These are phyloP conservation scores for Allium cepa DNA, from an alignment of 106 monocot genomes.

Conservation along the genomic window DNA sequence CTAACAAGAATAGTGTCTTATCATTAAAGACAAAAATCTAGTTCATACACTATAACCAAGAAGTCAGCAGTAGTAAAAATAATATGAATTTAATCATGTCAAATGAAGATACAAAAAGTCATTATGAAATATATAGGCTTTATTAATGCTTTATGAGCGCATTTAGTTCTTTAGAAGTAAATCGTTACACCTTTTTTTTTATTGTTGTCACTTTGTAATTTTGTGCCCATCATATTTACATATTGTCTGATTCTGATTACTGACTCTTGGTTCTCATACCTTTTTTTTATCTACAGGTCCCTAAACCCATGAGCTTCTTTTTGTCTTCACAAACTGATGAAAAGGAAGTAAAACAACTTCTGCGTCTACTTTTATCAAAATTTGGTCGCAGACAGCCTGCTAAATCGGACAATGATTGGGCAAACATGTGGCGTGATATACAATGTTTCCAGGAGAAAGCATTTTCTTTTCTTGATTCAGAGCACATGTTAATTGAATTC, in stretches of 20 bases:
- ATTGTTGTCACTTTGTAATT: not conserved
- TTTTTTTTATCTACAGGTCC: slow-evolving; percentile 45
- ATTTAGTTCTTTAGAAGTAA: not conserved
- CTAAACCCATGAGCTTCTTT: slow-evolving; percentile 84
- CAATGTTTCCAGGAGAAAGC: slow-evolving; percentile 79
- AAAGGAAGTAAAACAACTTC: slow-evolving; percentile 80
- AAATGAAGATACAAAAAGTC: too few species aligned
- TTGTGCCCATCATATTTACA: not conserved
- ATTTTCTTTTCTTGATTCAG: slow-evolving; percentile 83
- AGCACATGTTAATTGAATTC: slow-evolving; percentile 83
- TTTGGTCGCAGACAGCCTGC: slow-evolving; percentile 74
- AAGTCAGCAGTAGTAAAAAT: too few species aligned
- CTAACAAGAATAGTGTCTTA: too few species aligned
- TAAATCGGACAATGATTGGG: slow-evolving; percentile 84
- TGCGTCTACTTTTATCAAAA: slow-evolving; percentile 88
- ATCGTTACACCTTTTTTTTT: not conserved
- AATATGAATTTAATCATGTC: too few species aligned
- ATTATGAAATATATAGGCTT: too few species aligned
- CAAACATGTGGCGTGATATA: slow-evolving; percentile 84
- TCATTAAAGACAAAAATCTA: too few species aligned
- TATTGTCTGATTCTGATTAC: not conserved
- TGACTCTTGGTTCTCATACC: not conserved
- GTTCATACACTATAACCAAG: too few species aligned
- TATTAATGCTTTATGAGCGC: not conserved
- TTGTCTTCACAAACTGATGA: slow-evolving; percentile 51